Conservation (phyloP, 169 alveolate species). For the Eimeria zaria region DNA sequence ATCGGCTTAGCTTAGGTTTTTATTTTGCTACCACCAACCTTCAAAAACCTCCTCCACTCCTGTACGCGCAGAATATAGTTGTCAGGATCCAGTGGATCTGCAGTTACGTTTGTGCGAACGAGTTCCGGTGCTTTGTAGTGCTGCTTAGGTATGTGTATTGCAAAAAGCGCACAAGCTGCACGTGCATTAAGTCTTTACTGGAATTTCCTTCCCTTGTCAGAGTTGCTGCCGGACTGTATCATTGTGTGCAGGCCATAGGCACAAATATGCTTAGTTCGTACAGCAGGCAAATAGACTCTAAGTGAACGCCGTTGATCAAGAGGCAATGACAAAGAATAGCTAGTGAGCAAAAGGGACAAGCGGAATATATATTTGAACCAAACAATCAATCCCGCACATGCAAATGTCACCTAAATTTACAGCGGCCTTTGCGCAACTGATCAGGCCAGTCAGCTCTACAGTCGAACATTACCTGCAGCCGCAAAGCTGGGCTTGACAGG, state of each 20-base stretch:
- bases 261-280: background rate
- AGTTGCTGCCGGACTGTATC: background rate
- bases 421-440: background rate
- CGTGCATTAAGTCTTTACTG: background rate
- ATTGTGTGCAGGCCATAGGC: background rate
- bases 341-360: background rate
- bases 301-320: background rate
- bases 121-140: background rate
- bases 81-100: background rate
- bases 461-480: background rate
- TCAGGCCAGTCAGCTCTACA: background rate
- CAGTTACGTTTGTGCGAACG: background rate
- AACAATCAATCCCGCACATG: background rate
- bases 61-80: background rate
- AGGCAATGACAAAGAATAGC: background rate
- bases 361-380: background rate
- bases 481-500: background rate
- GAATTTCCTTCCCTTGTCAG: background rate
- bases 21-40: background rate
- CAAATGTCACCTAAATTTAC: background rate
- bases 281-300: background rate
- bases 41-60: background rate
- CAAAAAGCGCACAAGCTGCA: background rate
- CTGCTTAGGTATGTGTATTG: background rate
- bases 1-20: background rate